These are phyloP conservation scores for Auricularia sp. DNA, from an alignment of 768 basidiomycete genomes.

Conservation along the genomic window DNA sequence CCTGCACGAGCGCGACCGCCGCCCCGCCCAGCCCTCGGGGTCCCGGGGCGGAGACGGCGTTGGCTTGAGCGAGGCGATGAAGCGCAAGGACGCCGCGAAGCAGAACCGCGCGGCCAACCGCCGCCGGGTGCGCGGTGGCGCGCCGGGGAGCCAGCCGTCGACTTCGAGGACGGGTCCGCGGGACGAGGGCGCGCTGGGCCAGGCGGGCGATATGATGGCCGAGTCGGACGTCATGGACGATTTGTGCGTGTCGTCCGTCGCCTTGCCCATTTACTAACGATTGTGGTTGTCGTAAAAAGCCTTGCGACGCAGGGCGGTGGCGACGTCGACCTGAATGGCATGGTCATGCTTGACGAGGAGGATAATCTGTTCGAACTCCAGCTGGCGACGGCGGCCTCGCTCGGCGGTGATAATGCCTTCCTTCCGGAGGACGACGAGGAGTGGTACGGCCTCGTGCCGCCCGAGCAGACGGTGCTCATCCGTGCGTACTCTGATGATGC, in stretches of 20 bases:
- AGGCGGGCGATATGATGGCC: constrained; percentile 25
- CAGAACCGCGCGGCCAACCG: constrained; percentile 52
- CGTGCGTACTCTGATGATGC: constrained; percentile 86
- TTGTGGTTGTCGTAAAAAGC: not conserved
- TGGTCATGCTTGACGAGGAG: not conserved
- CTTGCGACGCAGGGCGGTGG: not conserved
- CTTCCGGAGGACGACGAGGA: constrained; percentile 42
- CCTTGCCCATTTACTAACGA: not conserved
- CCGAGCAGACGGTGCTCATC: constrained; percentile 74
- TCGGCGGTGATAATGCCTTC: constrained; percentile 31
- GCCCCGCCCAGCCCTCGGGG: not conserved
- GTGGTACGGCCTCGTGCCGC: constrained; percentile 67
- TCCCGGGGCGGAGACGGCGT: constrained; percentile 7
- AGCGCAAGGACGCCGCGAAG: constrained; percentile 61
- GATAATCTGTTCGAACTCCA: not conserved
- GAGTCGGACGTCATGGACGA: constrained; percentile 46
- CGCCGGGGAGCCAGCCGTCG: constrained; percentile 17
- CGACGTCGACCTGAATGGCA: not conserved
- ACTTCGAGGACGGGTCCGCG: not conserved
- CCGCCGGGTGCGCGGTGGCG: constrained; percentile 70
- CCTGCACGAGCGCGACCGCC: constrained; percentile 13
- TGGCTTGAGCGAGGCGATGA: constrained; percentile 60
- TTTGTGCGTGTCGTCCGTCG: constrained; percentile 36
- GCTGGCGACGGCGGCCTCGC: constrained; percentile 10
- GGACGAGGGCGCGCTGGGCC: constrained; percentile 7